Conservation (phyloP, 176 grass and related monocot genomes). For the Poa annua region DNA sequence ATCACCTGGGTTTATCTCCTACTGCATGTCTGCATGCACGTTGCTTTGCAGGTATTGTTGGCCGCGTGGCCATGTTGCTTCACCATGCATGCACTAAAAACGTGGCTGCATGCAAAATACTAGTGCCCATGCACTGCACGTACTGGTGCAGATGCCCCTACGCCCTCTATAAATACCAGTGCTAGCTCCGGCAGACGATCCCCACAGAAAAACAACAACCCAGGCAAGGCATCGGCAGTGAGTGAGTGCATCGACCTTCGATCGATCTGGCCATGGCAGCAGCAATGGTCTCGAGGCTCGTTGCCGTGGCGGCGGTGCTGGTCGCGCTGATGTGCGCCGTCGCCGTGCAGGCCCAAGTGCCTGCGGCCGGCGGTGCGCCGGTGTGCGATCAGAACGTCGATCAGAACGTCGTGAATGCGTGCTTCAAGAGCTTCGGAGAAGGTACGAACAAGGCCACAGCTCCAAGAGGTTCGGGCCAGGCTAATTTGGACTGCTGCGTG, state of each 20-base stretch:
- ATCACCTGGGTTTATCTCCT: no score
- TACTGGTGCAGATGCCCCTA: no score
- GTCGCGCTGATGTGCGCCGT: not conserved
- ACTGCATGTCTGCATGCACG: no score
- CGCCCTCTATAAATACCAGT: not conserved
- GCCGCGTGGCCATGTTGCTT: no score
- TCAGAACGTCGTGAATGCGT: not conserved
- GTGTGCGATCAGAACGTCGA: not conserved
- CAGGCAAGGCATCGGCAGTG: not conserved
- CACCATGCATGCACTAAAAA: no score
- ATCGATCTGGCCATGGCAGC: not conserved
- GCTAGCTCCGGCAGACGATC: not conserved
- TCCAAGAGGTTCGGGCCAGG: not conserved
- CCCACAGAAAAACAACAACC: not conserved
- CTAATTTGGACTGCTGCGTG: not conserved
- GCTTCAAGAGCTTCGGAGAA: not conserved
- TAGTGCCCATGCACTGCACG: no score
- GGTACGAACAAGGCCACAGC: not conserved
- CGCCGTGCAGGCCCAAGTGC: not conserved
- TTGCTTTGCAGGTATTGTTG: no score
- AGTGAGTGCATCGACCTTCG: not conserved
- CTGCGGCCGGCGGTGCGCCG: not conserved
- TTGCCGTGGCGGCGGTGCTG: not conserved
- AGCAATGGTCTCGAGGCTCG: not conserved
- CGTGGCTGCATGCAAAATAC: no score